Evolutionary conservation across 2,329 filamentous ascomycete species (phyloP), one percentile per base, ranked within the genome.

Genomic region (Dothidotthia symphoricarpi): DNA sequence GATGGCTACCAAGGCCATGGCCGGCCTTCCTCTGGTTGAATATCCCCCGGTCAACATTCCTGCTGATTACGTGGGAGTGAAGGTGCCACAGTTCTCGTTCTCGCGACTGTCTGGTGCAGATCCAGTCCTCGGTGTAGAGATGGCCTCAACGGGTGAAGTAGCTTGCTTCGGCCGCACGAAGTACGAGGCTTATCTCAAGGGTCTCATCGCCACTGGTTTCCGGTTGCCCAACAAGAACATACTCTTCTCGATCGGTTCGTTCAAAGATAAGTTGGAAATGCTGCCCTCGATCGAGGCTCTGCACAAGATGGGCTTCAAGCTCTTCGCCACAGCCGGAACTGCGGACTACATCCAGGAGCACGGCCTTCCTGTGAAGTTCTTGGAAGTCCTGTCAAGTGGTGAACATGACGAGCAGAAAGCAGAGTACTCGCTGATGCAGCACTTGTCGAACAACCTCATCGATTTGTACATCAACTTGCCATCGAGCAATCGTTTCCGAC

Each of bases 71-170:
- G 91, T 98, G 34, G 93, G 88, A 72, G 88, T 96, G 66, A 98
- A 98, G 75, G 93, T 97, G 24, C 93, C 93, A 2, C 93, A 98
- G 68, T 98, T 98, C 78, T 96, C 89, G 52, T 98, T 98, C 82
- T 96, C 93, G 16, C 86, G 93, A 63, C 80, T 98, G 12, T 95
- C 91, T 24, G 93, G 93, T 30, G 93, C 93, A 4, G 93, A 98
- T 65, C 93, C 93, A 12, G 90, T 98, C 29, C 79, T 96, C 44
- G 93, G 93, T 71, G 93, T 98, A 6, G 93, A 98, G 72, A 98
- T 98, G 93, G 93, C 93, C 13, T 97, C 93, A 4, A 98, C 93
- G 43, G 93, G 93, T 68, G 93, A 98, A 70, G 93, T 98, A 55
- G 93, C 93, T 53, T 96, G 86, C 63, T 98, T 98, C 61, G 93